Percentiles rank a stretch among this genome's conserved stretches.
These are phyloP conservation scores for Globisporangium camurandrum DNA, from an alignment of 352 stramenopile genomes.

Conservation along the genomic window DNA sequence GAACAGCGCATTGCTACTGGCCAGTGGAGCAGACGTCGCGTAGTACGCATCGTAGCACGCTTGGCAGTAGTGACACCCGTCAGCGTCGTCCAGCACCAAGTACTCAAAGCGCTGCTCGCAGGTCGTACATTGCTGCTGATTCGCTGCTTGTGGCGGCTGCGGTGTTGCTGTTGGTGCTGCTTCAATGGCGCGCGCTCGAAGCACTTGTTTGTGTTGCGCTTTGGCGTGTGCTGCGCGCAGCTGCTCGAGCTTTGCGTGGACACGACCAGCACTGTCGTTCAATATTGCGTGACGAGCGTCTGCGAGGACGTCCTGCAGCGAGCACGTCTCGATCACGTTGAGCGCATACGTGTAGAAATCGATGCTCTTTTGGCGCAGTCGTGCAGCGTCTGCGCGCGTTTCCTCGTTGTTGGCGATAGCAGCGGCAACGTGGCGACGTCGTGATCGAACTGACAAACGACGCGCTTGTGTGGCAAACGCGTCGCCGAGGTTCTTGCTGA, in stretches of 20 bases:
- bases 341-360: conserved; percentile 46
- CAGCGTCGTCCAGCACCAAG: conserved; percentile 47
- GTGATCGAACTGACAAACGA: too few relatives aligned
- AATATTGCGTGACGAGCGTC: conserved; percentile 16
- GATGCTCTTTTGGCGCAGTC: conserved; percentile 20
- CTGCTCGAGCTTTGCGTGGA: conserved; percentile 13
- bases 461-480: conserved; percentile 14
- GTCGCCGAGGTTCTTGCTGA: conserved; percentile 65
- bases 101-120: conserved; percentile 21
- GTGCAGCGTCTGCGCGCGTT: not conserved
- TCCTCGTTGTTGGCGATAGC: too few relatives aligned
- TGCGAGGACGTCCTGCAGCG: conserved; percentile 15
- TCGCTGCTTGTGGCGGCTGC: not conserved
- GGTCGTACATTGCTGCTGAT: conserved; percentile 32
- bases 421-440: too few relatives aligned
- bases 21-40: too few relatives aligned
- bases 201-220: not conserved
- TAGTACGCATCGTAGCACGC: conserved; percentile 69
- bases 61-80: conserved; percentile 63
- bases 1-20: too few relatives aligned
- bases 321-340: conserved; percentile 32
- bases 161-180: not conserved
- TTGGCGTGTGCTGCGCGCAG: conserved; percentile 11
- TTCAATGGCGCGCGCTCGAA: too few relatives aligned
- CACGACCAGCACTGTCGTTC: conserved; percentile 18